Percentiles rank a stretch among this genome's conserved stretches.
Evolutionary conservation across 2,329 filamentous ascomycete species (phyloP).

Genomic region (Neopestalotiopsis clavispora): DNA sequence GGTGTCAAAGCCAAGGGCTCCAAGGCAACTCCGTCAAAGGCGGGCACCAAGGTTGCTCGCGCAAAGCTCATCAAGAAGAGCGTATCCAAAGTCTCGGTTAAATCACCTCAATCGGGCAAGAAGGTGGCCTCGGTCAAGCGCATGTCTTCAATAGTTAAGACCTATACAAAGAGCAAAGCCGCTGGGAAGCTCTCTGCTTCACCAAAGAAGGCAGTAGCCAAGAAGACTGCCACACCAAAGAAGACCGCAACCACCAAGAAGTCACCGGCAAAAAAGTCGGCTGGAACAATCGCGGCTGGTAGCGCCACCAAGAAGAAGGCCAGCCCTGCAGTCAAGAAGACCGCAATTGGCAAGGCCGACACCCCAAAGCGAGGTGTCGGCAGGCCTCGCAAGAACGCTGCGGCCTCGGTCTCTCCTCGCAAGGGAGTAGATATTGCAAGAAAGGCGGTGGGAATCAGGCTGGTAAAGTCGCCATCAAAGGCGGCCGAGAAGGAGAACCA

Average conservation of each 20-base stretch:
- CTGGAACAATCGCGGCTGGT: conserved; percentile 30
- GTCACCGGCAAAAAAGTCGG: conserved; percentile 24
- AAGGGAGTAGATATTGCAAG: conserved; percentile 34
- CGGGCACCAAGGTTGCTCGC: conserved; percentile 36
- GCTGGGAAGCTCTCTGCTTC: conserved; percentile 17
- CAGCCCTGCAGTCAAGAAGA: conserved; percentile 17
- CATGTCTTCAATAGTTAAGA: conserved; percentile 34
- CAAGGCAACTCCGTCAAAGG: conserved; percentile 34
- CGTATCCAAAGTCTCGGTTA: conserved; percentile 43
- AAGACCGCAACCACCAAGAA: conserved; percentile 19
- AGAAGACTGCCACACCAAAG: conserved; percentile 15
- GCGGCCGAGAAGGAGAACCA: neutral
- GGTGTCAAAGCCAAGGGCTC: conserved; percentile 35
- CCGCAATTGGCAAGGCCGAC: conserved; percentile 1
- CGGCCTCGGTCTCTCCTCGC: conserved; percentile 23
- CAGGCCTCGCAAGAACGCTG: conserved; percentile 21
- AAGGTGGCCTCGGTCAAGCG: conserved; percentile 29
- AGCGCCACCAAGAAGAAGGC: conserved; percentile 13
- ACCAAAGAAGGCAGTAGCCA: conserved; percentile 26
- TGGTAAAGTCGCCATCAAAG: conserved; percentile 39
- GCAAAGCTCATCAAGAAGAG: conserved; percentile 43
- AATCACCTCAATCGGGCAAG: conserved; percentile 20
- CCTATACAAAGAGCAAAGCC: conserved; percentile 33
- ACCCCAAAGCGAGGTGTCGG: conserved; percentile 7
- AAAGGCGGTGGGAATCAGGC: conserved; percentile 37